These are phyloP conservation scores for Hymenoscyphus infarciens DNA, from an alignment of 2,329 filamentous ascomycete species.

Conservation along the genomic window DNA sequence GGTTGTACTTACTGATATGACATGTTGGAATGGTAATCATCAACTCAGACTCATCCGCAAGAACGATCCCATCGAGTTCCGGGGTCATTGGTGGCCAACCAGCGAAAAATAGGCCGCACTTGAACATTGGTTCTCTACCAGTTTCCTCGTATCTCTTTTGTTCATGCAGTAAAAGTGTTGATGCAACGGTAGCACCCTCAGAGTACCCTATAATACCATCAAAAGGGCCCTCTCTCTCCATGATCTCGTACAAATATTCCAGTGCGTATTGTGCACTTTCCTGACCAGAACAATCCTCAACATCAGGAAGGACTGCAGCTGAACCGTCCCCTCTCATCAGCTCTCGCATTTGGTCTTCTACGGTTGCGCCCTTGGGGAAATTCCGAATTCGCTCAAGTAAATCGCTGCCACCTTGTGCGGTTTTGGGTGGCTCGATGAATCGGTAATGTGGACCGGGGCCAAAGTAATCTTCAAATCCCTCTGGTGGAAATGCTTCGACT, in stretches of 20 bases:
- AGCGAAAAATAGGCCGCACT: constrained; percentile 48
- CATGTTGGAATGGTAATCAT: constrained; percentile 52
- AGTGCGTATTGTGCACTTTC: constrained; percentile 29
- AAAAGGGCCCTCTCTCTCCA: constrained; percentile 45
- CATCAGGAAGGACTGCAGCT: constrained; percentile 13
- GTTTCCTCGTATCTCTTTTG: constrained; percentile 37
- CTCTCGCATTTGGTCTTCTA: constrained; percentile 32
- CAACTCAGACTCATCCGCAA: constrained; percentile 49
- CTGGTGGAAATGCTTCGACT: constrained; percentile 47
- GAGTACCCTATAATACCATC: constrained; percentile 59
- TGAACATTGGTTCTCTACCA: constrained; percentile 34
- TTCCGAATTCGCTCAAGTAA: constrained; percentile 31
- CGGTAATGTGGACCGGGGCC: constrained; percentile 53
- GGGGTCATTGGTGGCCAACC: constrained; percentile 53
- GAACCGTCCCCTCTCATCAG: constrained; percentile 22
- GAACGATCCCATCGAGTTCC: constrained; percentile 43
- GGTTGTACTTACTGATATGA: constrained; percentile 44
- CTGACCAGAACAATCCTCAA: constrained; percentile 15
- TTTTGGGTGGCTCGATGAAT: constrained; percentile 49
- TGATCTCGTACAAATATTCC: constrained; percentile 40
- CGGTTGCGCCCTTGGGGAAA: constrained; percentile 29
- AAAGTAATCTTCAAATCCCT: constrained; percentile 55
- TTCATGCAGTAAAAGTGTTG: constrained; percentile 52
- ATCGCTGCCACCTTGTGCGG: constrained; percentile 25
- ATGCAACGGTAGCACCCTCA: constrained; percentile 55